A percentile compares a stretch with the other conserved stretches of the same genome.
These are phyloP conservation scores for Pelargonium nanum DNA, from an alignment of 345 rosid species.

Conservation along the genomic window DNA sequence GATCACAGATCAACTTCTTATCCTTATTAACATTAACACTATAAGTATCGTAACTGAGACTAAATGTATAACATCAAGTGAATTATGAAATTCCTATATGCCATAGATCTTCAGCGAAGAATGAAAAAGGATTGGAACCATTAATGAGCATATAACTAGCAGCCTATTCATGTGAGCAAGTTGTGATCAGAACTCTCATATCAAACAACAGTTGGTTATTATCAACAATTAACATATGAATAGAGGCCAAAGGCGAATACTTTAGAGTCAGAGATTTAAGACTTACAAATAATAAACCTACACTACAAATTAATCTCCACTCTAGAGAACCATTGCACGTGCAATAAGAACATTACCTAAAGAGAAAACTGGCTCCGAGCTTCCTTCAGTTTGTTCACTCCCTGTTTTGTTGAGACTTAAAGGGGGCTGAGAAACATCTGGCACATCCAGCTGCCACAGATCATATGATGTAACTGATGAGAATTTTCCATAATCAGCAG, in stretches of 20 bases:
- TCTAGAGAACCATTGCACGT: neutral
- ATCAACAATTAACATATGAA: neutral
- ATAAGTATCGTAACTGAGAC: too few species aligned
- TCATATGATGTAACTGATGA: constrained; percentile 31
- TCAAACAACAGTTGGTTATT: neutral
- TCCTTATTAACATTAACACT: neutral
- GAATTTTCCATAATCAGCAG: constrained; percentile 14
- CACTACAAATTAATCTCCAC: neutral
- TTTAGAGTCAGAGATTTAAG: neutral
- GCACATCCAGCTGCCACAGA: constrained; percentile 13
- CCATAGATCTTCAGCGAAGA: neutral
- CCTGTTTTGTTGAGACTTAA: constrained; percentile 15
- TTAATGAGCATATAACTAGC: neutral
- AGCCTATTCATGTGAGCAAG: neutral
- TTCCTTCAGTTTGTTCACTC: constrained; percentile 17
- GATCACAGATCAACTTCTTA: neutral
- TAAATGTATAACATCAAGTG: too few species aligned
- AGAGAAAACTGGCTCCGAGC: neutral
- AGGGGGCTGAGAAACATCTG: constrained; percentile 18
- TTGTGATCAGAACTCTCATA: too few species aligned
- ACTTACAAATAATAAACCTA: neutral
- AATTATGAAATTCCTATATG: neutral
- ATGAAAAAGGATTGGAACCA: neutral
- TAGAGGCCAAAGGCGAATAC: neutral
- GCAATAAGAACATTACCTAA: neutral